Base-by-base conservation (phyloP, 2,329 filamentous ascomycete species). In the Trichoderma simmonsii region DNA sequence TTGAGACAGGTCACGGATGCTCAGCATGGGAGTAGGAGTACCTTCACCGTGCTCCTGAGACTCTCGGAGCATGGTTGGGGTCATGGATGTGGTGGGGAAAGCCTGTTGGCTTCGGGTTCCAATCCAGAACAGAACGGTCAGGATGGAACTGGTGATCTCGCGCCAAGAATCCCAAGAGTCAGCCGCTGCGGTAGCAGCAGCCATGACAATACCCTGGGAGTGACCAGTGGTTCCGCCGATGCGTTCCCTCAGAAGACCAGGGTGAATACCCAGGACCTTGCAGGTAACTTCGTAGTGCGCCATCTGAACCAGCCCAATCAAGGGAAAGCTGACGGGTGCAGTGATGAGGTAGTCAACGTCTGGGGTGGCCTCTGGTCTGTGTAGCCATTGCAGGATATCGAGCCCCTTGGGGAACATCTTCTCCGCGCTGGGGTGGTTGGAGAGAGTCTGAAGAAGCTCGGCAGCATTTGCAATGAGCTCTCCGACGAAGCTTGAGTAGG, bases 371-470 rank as follows among this genome's bases (percentile, higher is more conserved):
- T 98, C 96, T 63, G 90, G 90, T 80, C 96, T 90, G 81, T 94
- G 93, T 71, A 99, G 89, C 96, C 96, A 99, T 80, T 91, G 88
- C 87, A 98, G 91, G 77, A 99, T 89, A 83, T 99, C 95, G 73
- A 99, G 85, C n/a, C 96, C 96, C 83, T 99, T 98, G 73, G 95
- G 90, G 82, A 97, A 99, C 74, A 98, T 91, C 88, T 99, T 99
- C 83, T 94, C 94, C 1, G 94, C 95, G 76, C 91, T 90, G 14
- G 94, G 90, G 79, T 97, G 92, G 76, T 92, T 90, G 43, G 95
- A 92, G 56, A 99, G 87, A 30, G 86, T 91, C 80, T 95, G 94
- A n/a, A 99, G 88, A 70, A 97, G 90, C 79, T 97, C 92, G 15
- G 96, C 95, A 8, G 94, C 91, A 28, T 90, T 88, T 32, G 88